Conservation (phyloP, 208 protist genomes). For the Acanthamoeba triangularis region DNA sequence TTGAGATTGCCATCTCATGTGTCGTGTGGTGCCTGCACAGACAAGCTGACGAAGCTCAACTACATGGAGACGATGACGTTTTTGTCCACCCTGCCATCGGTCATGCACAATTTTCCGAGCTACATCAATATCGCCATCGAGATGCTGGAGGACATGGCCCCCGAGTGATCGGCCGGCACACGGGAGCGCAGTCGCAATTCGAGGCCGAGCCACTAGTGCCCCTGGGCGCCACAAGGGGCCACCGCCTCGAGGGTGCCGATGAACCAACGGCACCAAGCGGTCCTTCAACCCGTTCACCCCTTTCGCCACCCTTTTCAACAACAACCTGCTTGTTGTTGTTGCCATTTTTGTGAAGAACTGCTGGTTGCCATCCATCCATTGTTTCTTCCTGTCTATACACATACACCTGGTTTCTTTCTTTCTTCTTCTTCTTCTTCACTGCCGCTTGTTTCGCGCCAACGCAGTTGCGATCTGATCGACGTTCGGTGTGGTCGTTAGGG, state of each 20-base stretch:
- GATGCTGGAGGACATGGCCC: conserved; percentile 56
- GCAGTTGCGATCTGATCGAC: neutral
- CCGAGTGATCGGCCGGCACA: neutral
- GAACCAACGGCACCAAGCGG: no score
- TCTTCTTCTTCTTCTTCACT: neutral
- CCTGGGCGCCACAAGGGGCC: no score
- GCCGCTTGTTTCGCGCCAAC: neutral
- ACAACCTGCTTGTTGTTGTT: no score
- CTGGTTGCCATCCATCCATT: neutral
- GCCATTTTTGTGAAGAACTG: neutral
- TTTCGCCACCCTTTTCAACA: neutral
- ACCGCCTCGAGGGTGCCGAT: no score
- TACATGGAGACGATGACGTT: conserved; percentile 61
- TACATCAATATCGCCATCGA: conserved; percentile 60
- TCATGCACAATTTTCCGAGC: conserved; percentile 25
- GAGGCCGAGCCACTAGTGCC: no score
- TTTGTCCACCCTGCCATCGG: neutral
- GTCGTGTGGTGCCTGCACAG: neutral
- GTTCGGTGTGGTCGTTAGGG: neutral
- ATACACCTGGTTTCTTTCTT: neutral
- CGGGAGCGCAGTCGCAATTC: no score
- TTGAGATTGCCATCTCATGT: neutral
- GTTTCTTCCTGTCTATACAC: neutral
- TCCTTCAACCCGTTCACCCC: neutral
- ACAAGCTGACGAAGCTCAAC: conserved; percentile 35